Percentiles rank a stretch among this genome's conserved stretches.
Conservation (phyloP, 169 alveolate species). For the Cyclospora cayetanensis region DNA sequence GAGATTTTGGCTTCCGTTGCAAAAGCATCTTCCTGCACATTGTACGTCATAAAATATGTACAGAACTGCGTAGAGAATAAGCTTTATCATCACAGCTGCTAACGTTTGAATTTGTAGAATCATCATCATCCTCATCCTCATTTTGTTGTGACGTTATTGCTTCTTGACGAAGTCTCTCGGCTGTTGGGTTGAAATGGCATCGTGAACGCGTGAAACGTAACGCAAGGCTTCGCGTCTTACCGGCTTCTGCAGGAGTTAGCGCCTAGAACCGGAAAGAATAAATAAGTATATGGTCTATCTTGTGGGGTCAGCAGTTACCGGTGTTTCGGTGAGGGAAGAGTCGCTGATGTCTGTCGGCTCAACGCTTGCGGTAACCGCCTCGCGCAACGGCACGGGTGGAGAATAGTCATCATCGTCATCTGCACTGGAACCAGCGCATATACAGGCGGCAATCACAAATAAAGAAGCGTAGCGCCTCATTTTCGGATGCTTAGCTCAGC, state of each 20-base stretch:
- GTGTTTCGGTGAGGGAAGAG: slow-evolving; percentile 30
- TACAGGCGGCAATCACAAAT: slow-evolving; percentile 59
- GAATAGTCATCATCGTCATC: slow-evolving; percentile 23
- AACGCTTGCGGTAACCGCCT: slow-evolving; percentile 48
- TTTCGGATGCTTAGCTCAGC: slow-evolving; percentile 1
- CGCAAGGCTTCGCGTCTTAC: no score
- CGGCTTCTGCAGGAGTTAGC: no score
- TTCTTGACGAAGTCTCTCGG: slow-evolving; percentile 61
- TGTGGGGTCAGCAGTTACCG: no score
- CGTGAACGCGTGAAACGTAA: not conserved
- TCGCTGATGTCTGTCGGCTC: slow-evolving; percentile 56
- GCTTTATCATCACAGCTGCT: no score
- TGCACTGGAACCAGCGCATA: slow-evolving; percentile 55
- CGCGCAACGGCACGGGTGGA: slow-evolving; percentile 57
- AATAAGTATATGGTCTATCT: no score
- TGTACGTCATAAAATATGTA: no score
- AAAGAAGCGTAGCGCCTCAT: slow-evolving; percentile 55
- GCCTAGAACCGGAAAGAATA: no score
- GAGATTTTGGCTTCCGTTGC: no score
- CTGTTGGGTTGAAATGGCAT: not conserved
- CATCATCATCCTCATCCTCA: slow-evolving; percentile 13
- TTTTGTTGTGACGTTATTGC: slow-evolving; percentile 36
- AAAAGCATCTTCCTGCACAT: no score
- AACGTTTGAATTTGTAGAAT: slow-evolving; percentile 30
- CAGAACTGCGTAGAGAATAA: no score